phyloP scores from a whole-genome alignment of 192 early-diverging fungal species.

The Linnemannia zychae region DNA sequence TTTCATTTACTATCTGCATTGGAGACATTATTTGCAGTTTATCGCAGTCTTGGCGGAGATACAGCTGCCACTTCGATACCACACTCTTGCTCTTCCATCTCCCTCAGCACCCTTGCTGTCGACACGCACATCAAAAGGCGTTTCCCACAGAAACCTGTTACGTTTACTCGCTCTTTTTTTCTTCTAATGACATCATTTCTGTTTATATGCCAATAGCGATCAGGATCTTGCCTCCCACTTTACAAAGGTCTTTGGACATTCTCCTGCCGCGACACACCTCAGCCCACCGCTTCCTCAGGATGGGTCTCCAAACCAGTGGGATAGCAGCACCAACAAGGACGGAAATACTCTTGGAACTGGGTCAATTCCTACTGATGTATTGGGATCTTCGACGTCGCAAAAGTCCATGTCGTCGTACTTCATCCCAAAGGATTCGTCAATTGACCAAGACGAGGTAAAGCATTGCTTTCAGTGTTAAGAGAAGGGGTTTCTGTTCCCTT shows the following conservation, averaged over 20 bases:
- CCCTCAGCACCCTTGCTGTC: too few relatives aligned
- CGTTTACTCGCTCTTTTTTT: background rate
- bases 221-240: slow-evolving; percentile 46
- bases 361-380: background rate
- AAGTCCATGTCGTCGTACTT: slow-evolving; percentile 28
- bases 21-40: too few relatives aligned
- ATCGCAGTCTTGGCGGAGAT: too few relatives aligned
- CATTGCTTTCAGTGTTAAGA: background rate
- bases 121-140: too few relatives aligned
- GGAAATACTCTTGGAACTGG: background rate
- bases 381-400: slow-evolving; percentile 6
- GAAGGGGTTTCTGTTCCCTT: too few relatives aligned
- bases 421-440: slow-evolving; percentile 23
- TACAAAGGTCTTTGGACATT: slow-evolving; percentile 55
- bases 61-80: too few relatives aligned
- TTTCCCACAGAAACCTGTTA: background rate
- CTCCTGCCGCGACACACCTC: slow-evolving; percentile 35
- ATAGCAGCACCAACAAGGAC: background rate
- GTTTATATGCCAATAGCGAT: slow-evolving; percentile 18
- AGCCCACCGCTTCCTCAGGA: slow-evolving; percentile 24
- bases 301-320: background rate
- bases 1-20: too few relatives aligned
- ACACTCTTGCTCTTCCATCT: too few relatives aligned
- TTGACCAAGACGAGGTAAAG: slow-evolving; percentile 43
- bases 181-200: background rate